phyloP scores from a whole-genome alignment of 2,329 filamentous ascomycete species.

The Colletotrichum higginsianum region DNA sequence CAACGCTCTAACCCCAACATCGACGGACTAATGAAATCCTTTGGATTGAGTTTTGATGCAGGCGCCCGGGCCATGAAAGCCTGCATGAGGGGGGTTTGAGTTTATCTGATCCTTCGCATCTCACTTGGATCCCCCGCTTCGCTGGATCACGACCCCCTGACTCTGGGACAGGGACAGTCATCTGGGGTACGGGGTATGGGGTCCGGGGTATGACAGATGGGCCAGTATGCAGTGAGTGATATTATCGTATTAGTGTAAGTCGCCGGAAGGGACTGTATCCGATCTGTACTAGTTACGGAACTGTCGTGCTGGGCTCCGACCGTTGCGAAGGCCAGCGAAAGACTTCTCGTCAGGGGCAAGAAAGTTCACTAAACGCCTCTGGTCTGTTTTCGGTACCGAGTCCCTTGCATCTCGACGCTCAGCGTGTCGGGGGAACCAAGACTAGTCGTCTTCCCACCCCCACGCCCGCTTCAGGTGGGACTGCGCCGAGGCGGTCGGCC shows the following conservation, averaged over 20 bases:
- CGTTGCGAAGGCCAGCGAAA: background rate
- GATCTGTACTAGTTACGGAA: background rate
- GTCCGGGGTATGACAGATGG: background rate
- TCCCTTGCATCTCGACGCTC: no score
- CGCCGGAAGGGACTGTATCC: background rate
- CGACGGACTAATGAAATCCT: background rate
- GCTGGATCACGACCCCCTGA: background rate
- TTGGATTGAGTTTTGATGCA: background rate
- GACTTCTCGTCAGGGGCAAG: background rate
- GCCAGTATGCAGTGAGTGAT: no score
- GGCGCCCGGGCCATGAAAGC: background rate
- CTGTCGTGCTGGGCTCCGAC: background rate
- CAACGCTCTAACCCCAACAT: conserved; percentile 19
- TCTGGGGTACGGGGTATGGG: conserved; percentile 12
- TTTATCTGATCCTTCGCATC: conserved; percentile 18
- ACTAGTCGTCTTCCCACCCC: conserved; percentile 56
- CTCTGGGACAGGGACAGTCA: background rate
- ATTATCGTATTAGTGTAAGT: background rate
- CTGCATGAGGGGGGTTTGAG: background rate
- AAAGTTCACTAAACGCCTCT: background rate
- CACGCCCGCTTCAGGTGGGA: conserved; percentile 63
- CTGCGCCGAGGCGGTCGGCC: conserved; percentile 65
- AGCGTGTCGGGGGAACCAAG: no score
- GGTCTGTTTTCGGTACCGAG: no score
- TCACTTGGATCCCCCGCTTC: conserved; percentile 1